Evolutionary conservation across 73 alveolate genomes (phyloP).

Genomic region (Urostyla sp.): DNA sequence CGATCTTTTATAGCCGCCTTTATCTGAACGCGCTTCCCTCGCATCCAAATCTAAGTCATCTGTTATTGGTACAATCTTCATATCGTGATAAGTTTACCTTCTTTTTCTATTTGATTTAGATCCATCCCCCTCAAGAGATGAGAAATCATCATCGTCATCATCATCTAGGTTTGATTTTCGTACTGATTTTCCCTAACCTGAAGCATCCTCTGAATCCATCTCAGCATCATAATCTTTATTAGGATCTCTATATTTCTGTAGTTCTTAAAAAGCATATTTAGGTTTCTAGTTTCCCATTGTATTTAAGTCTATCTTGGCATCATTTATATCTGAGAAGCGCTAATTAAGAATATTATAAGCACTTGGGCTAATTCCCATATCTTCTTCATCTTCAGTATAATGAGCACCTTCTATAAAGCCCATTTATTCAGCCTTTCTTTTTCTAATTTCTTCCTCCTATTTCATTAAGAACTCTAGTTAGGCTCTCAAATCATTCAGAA

Average conservation of each 20-base stretch:
- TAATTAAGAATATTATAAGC: conserved; percentile 38
- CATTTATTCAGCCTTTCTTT: conserved; percentile 8
- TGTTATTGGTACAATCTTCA: no score
- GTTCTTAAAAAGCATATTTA: no score
- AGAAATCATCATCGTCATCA: neutral
- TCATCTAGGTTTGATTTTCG: neutral
- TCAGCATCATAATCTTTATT: no score
- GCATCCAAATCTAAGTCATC: no score
- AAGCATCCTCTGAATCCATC: neutral
- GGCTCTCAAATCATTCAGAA: conserved; percentile 13
- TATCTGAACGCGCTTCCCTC: no score
- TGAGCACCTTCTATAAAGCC: conserved; percentile 32
- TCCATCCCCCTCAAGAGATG: no score
- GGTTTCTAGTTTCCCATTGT: no score
- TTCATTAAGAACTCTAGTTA: neutral
- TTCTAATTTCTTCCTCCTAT: conserved; percentile 3
- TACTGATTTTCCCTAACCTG: neutral
- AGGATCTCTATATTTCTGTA: no score
- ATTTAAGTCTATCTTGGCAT: conserved; percentile 18
- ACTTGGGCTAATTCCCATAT: conserved; percentile 53
- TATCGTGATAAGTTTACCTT: no score
- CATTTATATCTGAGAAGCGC: conserved; percentile 24
- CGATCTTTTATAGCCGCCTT: no score
- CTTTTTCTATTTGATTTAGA: no score
- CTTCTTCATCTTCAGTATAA: conserved; percentile 43